Evolutionary conservation across 495 filamentous ascomycete genomes (phyloP).

Genomic region (Penicillium atrosanguineum): DNA sequence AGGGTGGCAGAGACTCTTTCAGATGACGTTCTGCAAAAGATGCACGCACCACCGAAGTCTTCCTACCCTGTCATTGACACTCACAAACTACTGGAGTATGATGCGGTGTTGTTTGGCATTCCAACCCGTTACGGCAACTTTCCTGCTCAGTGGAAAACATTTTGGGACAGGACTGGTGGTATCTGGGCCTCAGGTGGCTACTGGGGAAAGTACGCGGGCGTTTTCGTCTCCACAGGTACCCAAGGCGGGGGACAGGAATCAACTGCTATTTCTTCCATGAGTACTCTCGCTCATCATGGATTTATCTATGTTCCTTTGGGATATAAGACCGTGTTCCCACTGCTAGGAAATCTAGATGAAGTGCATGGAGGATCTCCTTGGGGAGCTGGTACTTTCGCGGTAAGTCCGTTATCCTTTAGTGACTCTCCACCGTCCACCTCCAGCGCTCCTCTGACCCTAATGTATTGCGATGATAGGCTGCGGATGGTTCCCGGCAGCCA

Average conservation of each 20-base stretch:
- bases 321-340: conserved; percentile 73
- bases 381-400: conserved; percentile 92
- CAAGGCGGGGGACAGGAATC: conserved; percentile 90
- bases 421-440: too few relatives aligned
- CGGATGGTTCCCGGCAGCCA: conserved; percentile 79
- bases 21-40: conserved; percentile 75
- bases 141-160: conserved; percentile 90
- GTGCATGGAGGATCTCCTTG: conserved; percentile 83
- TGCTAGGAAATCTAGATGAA: conserved; percentile 66
- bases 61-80: conserved; percentile 67
- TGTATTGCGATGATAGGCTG: conserved; percentile 31
- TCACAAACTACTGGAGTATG: conserved; percentile 65
- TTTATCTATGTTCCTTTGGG: conserved; percentile 93
- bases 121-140: conserved; percentile 99
- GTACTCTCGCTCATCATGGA: conserved; percentile 88
- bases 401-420: conserved; percentile 34
- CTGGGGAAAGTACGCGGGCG: conserved; percentile 86
- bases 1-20: conserved; percentile 84
- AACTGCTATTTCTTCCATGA: conserved; percentile 79
- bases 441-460: conserved; percentile 6
- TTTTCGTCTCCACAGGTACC: conserved; percentile 82
- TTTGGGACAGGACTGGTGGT: conserved; percentile 78
- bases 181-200: conserved; percentile 69
- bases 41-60: conserved; percentile 81
- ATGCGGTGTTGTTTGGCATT: conserved; percentile 90